A percentile compares a stretch with the other conserved stretches of the same genome.
phyloP scores from a whole-genome alignment of 768 basidiomycete species.

The Xerocomellus intermedius region DNA sequence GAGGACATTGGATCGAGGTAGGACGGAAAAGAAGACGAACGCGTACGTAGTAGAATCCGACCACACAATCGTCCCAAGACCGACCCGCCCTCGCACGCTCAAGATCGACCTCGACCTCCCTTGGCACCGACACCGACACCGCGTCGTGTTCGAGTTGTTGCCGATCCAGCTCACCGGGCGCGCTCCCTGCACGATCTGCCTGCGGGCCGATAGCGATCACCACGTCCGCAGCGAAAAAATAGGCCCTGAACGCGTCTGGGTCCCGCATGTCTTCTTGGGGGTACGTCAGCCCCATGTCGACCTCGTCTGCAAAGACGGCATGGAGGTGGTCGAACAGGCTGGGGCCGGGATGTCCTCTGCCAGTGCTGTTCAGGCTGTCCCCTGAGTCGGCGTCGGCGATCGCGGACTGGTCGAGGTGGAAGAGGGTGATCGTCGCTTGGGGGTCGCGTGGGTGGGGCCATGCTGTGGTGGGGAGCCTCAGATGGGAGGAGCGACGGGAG shows the following conservation, averaged over 20 bases:
- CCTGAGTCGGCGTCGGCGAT: slow-evolving; percentile 13
- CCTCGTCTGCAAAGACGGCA: slow-evolving; percentile 63
- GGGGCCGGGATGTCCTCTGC: slow-evolving; percentile 7
- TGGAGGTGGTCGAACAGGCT: slow-evolving; percentile 64
- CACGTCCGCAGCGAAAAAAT: slow-evolving; percentile 78
- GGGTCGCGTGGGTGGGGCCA: slow-evolving; percentile 39
- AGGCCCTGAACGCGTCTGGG: slow-evolving; percentile 59
- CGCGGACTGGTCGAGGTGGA: slow-evolving; percentile 36
- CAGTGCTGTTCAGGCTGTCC: slow-evolving; percentile 19
- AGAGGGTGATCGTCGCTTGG: slow-evolving; percentile 27
- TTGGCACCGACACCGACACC: neutral
- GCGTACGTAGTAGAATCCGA: slow-evolving; percentile 78
- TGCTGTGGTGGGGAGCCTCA: slow-evolving; percentile 47
- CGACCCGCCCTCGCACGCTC: slow-evolving; percentile 48
- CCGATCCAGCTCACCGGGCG: too few species aligned
- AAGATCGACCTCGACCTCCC: slow-evolving; percentile 32
- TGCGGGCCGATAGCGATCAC: slow-evolving; percentile 55
- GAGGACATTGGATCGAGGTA: neutral
- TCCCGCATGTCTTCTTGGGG: slow-evolving; percentile 71
- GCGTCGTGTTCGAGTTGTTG: neutral
- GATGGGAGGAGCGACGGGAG: slow-evolving; percentile 29
- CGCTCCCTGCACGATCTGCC: neutral
- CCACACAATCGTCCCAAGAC: slow-evolving; percentile 67
- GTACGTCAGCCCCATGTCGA: slow-evolving; percentile 78
- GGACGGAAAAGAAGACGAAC: neutral